phyloP scores from a whole-genome alignment of 2,329 filamentous ascomycete genomes.

The Claviceps lovelessii region DNA sequence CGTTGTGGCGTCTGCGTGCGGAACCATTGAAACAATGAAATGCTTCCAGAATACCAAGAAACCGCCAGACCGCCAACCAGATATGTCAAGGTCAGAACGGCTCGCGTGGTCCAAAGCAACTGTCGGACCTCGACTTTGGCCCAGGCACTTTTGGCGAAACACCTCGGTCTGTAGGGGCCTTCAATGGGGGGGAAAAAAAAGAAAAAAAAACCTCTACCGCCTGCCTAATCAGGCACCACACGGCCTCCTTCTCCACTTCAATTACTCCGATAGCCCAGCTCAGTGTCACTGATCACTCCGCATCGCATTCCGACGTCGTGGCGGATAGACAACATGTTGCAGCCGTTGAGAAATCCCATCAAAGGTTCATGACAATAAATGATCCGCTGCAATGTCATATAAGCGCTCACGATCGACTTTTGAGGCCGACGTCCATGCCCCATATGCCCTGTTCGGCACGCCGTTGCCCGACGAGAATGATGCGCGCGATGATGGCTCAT shows the following conservation, averaged over 20 bases:
- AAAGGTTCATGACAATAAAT: constrained; percentile 1
- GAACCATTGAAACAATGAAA: neutral
- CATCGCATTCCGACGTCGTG: neutral
- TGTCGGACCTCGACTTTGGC: too few relatives aligned
- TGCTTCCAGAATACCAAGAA: neutral
- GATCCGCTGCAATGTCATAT: constrained; percentile 44
- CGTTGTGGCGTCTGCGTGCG: neutral
- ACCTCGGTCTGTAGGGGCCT: too few relatives aligned
- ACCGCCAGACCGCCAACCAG: neutral
- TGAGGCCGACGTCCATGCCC: constrained; percentile 60
- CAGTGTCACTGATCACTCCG: neutral
- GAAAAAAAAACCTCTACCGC: neutral
- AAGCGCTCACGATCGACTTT: constrained; percentile 70
- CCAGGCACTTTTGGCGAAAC: too few relatives aligned
- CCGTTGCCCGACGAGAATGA: constrained; percentile 69
- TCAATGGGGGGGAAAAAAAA: too few relatives aligned
- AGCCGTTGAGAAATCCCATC: neutral
- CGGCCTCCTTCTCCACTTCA: neutral
- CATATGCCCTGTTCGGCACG: constrained; percentile 71
- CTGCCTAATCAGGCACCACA: neutral
- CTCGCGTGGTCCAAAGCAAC: too few relatives aligned
- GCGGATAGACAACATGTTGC: neutral
- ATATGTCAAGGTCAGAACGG: too few relatives aligned
- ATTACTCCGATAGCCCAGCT: neutral
- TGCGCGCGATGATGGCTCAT: constrained; percentile 76